A percentile compares a stretch with the other conserved stretches of the same genome.
These are phyloP conservation scores for Aspergillus tubingensis DNA, from an alignment of 2,329 filamentous ascomycete genomes.

Conservation along the genomic window DNA sequence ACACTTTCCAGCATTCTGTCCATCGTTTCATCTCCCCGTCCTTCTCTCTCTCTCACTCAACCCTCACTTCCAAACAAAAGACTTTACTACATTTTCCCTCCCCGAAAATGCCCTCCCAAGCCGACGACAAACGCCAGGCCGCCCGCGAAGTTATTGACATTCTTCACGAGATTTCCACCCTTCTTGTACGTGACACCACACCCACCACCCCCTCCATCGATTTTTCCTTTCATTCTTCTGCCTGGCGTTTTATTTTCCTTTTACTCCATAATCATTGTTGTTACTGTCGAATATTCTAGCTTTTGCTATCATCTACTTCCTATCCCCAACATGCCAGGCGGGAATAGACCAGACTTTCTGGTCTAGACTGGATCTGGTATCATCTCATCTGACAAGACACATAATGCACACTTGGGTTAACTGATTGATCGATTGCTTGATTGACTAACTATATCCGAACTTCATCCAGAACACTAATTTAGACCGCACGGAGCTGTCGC, in stretches of 20 bases:
- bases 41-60: neutral
- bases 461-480: constrained; percentile 79
- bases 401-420: too few relatives aligned
- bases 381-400: neutral
- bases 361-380: too few relatives aligned
- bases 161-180: constrained; percentile 51
- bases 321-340: too few relatives aligned
- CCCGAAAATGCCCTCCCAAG: constrained; percentile 43
- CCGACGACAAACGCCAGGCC: constrained; percentile 51
- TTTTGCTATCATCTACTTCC: too few relatives aligned
- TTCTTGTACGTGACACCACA: constrained; percentile 40
- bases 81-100: constrained; percentile 12
- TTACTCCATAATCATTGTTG: too few relatives aligned
- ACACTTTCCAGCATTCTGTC: neutral
- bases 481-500: constrained; percentile 84
- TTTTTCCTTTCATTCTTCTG: neutral
- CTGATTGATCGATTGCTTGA: too few relatives aligned
- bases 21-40: neutral
- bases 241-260: neutral
- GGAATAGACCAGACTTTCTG: too few relatives aligned
- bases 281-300: too few relatives aligned
- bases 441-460: constrained; percentile 1
- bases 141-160: constrained; percentile 55
- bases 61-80: neutral
- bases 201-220: neutral